A percentile compares a stretch with the other conserved stretches of the same genome.
Conservation (phyloP, 2,329 filamentous ascomycete species). For the Stagonosporopsis cucurbitacearum region DNA sequence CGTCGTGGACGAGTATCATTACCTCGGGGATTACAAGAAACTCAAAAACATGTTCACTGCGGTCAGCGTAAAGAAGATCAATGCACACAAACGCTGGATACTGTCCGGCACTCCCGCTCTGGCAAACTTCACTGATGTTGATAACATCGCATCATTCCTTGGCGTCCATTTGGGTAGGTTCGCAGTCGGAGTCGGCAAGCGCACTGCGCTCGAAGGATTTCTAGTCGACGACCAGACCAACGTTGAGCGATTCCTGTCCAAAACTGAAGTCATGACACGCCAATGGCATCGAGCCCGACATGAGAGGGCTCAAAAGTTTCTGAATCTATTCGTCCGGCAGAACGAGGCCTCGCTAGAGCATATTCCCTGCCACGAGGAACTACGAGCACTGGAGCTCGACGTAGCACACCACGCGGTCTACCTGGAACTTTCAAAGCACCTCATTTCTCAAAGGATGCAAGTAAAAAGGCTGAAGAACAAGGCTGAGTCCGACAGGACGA, state of each 20-base stretch:
- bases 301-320: conserved; percentile 60
- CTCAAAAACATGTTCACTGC: conserved; percentile 27
- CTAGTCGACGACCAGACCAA: conserved; percentile 44
- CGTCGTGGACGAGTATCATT: conserved; percentile 70
- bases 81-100: conserved; percentile 64
- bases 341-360: conserved; percentile 43
- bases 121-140: conserved; percentile 64
- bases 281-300: conserved; percentile 61
- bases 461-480: conserved; percentile 49
- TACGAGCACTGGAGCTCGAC: conserved; percentile 54
- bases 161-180: conserved; percentile 62
- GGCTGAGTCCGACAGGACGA: conserved; percentile 45
- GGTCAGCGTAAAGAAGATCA: conserved; percentile 54
- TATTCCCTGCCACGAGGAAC: conserved; percentile 54
- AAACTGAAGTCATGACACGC: conserved; percentile 57
- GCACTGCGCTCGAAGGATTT: conserved; percentile 54
- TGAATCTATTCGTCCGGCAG: conserved; percentile 59
- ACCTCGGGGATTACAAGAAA: conserved; percentile 54
- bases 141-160: conserved; percentile 64
- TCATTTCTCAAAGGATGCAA: conserved; percentile 60
- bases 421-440: conserved; percentile 61
- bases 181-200: conserved; percentile 54
- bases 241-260: conserved; percentile 64
- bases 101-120: conserved; percentile 68
- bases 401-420: conserved; percentile 61